Base-by-base conservation (phyloP, 1,139 yeast genomes). In the Kazachstania sp. region DNA sequence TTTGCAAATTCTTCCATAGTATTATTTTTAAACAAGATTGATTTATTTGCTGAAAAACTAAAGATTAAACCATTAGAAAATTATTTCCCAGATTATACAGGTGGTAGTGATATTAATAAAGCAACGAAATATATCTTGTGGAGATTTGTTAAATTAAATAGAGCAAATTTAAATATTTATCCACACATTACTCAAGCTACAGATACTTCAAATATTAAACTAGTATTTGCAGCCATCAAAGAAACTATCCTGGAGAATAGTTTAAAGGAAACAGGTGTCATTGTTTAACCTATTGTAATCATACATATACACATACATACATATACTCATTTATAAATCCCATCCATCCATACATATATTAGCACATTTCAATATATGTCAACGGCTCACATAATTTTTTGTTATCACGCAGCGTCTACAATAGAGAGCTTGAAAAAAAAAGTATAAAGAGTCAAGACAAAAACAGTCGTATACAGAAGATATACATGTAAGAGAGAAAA, bases 171-270 rank as follows among this genome's bases (percentile, higher is more conserved):
- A 54, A 84, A 83, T 55, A 77, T 88, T 35, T 86, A 85, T 60
- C 96, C 96, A 12, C 95, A 88, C 61, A 85, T 88, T 30, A 88
- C 97, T 3, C 96, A 88, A 64, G 97, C 97, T 0, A 88, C 96
- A 1, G 96, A 88, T 64, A 87, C 97, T 8, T 81, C 87, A 28
- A 88, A 88, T 64, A 87, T 88, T 54, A 80, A 84, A 59, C 71
- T 87, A 58, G 96, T 88, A 6, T 86, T 88, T 71, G 95, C 95
- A 3, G 95, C 95, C 15, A 92, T 88, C 31, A 84, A 83, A 62
- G 96, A 87, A 65, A 86, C 95, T 3, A 84, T 88, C 47, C 72
- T 88, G 62, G 95, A 86, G 59, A 88, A 88, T 63, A 75, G 88
- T 28, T 74, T 88, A 54, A 80, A 81, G 65, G 96, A 87, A 60